Conservation (phyloP, 2,329 filamentous ascomycete genomes). For the Chaetomium globosum region DNA sequence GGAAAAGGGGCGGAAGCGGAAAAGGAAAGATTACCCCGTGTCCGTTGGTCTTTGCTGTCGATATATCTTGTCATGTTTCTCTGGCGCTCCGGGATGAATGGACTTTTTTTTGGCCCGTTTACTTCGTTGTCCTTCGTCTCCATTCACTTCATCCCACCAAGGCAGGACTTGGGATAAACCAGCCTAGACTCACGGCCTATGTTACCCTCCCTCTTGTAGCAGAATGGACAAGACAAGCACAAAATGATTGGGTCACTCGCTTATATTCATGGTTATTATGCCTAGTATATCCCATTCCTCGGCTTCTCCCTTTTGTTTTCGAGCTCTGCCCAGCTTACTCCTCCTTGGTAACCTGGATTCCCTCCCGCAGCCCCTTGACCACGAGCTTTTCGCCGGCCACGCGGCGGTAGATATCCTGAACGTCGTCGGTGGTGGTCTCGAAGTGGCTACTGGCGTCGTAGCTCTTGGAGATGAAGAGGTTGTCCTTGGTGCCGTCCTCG, state of each 20-base stretch:
- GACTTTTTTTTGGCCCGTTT: background rate
- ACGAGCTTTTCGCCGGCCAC: constrained; percentile 82
- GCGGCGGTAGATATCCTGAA: constrained; percentile 88
- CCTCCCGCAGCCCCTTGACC: constrained; percentile 84
- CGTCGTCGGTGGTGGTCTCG: constrained; percentile 87
- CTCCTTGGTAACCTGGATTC: constrained; percentile 72
- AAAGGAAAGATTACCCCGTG: constrained; percentile 11
- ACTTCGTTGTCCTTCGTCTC: background rate
- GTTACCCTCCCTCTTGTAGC: background rate
- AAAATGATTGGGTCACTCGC: background rate
- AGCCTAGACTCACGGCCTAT: background rate
- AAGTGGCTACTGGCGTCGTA: constrained; percentile 99
- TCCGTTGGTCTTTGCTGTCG: constrained; percentile 3
- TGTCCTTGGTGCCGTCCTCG: constrained; percentile 79
- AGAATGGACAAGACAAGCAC: background rate
- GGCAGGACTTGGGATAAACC: no score
- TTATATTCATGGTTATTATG: constrained; percentile 14
- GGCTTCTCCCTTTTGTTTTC: background rate
- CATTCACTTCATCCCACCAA: background rate
- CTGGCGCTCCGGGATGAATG: constrained; percentile 16
- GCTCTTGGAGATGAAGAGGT: constrained; percentile 97
- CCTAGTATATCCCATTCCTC: constrained; percentile 10
- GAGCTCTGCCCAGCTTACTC: constrained; percentile 50
- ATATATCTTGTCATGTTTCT: constrained; percentile 14
- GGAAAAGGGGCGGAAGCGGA: constrained; percentile 14